These are phyloP conservation scores for Candida qinlingensis DNA, from an alignment of 805 yeast species.

Conservation along the genomic window DNA sequence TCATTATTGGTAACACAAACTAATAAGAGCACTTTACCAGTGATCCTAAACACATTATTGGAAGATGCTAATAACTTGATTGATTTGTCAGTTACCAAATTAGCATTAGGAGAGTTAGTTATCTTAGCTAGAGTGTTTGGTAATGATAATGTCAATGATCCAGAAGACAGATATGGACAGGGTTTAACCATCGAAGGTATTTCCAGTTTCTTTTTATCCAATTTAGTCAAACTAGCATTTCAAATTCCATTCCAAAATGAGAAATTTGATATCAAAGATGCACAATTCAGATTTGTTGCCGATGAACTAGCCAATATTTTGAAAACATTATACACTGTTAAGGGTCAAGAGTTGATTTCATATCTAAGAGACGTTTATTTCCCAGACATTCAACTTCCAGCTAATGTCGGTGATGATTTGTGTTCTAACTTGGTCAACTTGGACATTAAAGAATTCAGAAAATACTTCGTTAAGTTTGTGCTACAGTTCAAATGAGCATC, in stretches of 20 bases:
- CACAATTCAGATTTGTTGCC: slow-evolving; percentile 68
- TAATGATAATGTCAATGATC: slow-evolving; percentile 59
- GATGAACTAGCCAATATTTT: slow-evolving; percentile 70
- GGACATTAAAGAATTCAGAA: slow-evolving; percentile 63
- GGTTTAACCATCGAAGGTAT: slow-evolving; percentile 57
- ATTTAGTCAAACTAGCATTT: slow-evolving; percentile 61
- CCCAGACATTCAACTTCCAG: slow-evolving; percentile 53
- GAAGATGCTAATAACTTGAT: slow-evolving; percentile 56
- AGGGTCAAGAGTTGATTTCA: slow-evolving; percentile 40
- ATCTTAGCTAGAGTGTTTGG: slow-evolving; percentile 63
- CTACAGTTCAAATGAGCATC: slow-evolving; percentile 22
- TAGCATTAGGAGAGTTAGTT: slow-evolving; percentile 63
- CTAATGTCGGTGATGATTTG: slow-evolving; percentile 54
- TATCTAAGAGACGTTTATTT: slow-evolving; percentile 49
- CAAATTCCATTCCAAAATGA: slow-evolving; percentile 75
- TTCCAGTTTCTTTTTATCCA: slow-evolving; percentile 63
- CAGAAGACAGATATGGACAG: slow-evolving; percentile 47
- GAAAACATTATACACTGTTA: slow-evolving; percentile 51
- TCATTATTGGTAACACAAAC: slow-evolving; percentile 68
- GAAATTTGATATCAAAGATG: slow-evolving; percentile 66
- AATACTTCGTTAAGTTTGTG: slow-evolving; percentile 52
- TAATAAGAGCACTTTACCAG: slow-evolving; percentile 56
- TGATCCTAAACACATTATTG: slow-evolving; percentile 56
- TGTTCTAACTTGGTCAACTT: slow-evolving; percentile 49
- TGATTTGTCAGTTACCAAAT: slow-evolving; percentile 62